A percentile compares a stretch with the other conserved stretches of the same genome.
phyloP scores from a whole-genome alignment of 371 early-diverging fungal species.

The Circinella umbellata region DNA sequence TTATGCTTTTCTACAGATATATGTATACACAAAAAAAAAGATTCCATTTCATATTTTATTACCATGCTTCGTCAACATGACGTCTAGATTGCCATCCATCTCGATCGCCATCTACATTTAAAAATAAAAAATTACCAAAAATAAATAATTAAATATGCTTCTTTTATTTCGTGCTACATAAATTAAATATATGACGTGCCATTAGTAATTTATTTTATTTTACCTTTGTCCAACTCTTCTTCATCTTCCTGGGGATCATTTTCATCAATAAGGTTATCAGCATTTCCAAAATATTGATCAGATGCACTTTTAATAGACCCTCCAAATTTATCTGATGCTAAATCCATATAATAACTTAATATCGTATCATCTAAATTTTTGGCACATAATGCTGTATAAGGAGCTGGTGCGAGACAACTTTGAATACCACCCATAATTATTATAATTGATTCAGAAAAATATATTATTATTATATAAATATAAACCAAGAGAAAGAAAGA shows the following conservation, averaged over 20 bases:
- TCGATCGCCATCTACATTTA: slow-evolving; percentile 23
- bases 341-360: slow-evolving; percentile 20
- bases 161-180: no score
- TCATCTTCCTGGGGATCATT: slow-evolving; percentile 33
- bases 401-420: slow-evolving; percentile 12
- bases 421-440: slow-evolving; percentile 27
- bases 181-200: no score
- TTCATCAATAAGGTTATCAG: slow-evolving; percentile 70
- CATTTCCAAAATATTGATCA: slow-evolving; percentile 82
- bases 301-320: slow-evolving; percentile 65
- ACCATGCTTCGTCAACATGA: slow-evolving; percentile 59
- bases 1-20: no score
- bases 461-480: no score
- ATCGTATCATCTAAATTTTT: slow-evolving; percentile 21
- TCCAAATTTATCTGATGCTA: slow-evolving; percentile 15
- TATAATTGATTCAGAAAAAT: not conserved
- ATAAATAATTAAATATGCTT: not conserved
- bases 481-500: no score
- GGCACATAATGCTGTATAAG: slow-evolving; percentile 10
- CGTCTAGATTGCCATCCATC: slow-evolving; percentile 44
- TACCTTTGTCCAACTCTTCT: slow-evolving; percentile 17
- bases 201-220: not conserved
- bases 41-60: slow-evolving; percentile 34
- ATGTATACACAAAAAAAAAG: slow-evolving; percentile 6
- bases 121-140: not conserved